These are phyloP conservation scores for Aspergillus biplanus DNA, from an alignment of 495 filamentous ascomycete genomes.

Conservation along the genomic window DNA sequence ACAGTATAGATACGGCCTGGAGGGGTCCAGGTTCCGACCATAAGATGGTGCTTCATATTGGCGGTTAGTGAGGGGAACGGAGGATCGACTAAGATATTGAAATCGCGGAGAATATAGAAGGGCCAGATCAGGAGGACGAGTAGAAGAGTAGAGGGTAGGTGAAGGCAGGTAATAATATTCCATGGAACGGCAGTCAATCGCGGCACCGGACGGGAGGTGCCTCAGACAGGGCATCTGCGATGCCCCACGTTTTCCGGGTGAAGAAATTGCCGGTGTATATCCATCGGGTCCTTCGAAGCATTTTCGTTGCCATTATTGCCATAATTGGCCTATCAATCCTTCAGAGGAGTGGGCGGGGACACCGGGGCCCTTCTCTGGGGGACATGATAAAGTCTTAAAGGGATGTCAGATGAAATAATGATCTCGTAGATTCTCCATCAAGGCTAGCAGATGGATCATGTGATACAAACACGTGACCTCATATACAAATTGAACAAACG, in stretches of 20 bases:
- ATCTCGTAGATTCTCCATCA: too few relatives aligned
- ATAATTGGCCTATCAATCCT: too few relatives aligned
- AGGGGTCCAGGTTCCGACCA: constrained; percentile 83
- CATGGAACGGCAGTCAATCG: constrained; percentile 18
- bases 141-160: constrained; percentile 6
- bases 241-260: constrained; percentile 18
- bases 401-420: too few relatives aligned
- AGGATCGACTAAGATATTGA: neutral
- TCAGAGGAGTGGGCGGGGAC: too few relatives aligned
- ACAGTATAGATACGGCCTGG: constrained; percentile 86
- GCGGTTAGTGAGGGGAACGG: neutral
- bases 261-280: constrained; percentile 14
- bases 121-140: neutral
- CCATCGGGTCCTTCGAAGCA: neutral
- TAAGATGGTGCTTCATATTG: constrained; percentile 77
- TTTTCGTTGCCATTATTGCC: too few relatives aligned
- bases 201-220: constrained; percentile 15
- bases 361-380: too few relatives aligned
- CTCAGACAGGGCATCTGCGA: constrained; percentile 15
- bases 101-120: constrained; percentile 7
- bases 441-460: too few relatives aligned
- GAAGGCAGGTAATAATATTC: constrained; percentile 1
- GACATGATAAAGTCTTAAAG: too few relatives aligned
- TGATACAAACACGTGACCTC: too few relatives aligned
- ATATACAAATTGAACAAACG: too few relatives aligned